Evolutionary conservation across 257 asterid genomes (phyloP).

Genomic region (Handroanthus guayacan): DNA sequence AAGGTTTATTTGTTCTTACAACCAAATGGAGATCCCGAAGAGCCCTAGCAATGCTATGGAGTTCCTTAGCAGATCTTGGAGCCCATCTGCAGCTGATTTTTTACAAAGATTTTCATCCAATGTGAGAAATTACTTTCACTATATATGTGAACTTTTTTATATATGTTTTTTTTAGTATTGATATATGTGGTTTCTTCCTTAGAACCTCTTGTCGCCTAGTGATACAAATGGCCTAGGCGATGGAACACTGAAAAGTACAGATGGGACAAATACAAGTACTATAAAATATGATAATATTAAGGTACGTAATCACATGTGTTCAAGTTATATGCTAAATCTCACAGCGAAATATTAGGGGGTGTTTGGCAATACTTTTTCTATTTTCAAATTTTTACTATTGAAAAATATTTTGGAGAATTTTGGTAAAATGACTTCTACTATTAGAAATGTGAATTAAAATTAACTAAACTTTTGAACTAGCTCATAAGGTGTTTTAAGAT

Average conservation of each 20-base stretch:
- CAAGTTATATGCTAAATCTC: background rate
- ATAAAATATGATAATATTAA: conserved; percentile 38
- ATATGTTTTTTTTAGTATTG: too few relatives aligned
- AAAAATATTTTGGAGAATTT: too few relatives aligned
- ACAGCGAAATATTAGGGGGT: too few relatives aligned
- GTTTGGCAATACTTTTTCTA: too few relatives aligned
- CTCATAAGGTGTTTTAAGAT: too few relatives aligned
- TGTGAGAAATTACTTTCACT: conserved; percentile 41
- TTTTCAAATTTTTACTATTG: too few relatives aligned
- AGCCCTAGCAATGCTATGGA: conserved; percentile 59
- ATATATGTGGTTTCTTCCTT: background rate
- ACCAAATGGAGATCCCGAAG: conserved; percentile 45
- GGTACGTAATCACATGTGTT: conserved; percentile 40
- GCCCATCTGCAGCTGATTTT: conserved; percentile 59
- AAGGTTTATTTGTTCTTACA: conserved; percentile 33
- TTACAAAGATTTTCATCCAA: conserved; percentile 54
- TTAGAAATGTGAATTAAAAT: too few relatives aligned
- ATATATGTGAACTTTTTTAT: background rate
- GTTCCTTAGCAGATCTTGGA: conserved; percentile 63
- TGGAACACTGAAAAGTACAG: conserved; percentile 15
- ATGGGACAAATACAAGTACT: conserved; percentile 28
- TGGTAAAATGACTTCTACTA: too few relatives aligned
- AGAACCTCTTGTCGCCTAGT: conserved; percentile 38
- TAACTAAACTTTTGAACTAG: too few relatives aligned
- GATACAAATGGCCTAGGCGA: conserved; percentile 35